These are phyloP conservation scores for Hypoxylon sp. DNA, from an alignment of 2,329 filamentous ascomycete genomes.

Conservation along the genomic window DNA sequence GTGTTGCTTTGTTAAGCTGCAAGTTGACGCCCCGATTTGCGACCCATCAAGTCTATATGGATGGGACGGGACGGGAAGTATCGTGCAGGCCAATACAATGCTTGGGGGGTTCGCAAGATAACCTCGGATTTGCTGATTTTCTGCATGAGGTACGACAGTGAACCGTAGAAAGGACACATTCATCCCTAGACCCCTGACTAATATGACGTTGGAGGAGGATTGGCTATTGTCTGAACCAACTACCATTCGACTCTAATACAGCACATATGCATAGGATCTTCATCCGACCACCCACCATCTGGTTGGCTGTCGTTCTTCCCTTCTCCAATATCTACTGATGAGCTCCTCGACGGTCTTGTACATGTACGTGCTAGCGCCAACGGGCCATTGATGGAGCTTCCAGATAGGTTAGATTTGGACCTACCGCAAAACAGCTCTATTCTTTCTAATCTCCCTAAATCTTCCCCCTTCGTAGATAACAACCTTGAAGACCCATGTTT, in stretches of 20 bases:
- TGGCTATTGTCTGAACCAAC: constrained; percentile 13
- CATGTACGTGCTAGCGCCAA: constrained; percentile 13
- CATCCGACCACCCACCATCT: constrained; percentile 14
- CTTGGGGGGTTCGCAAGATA: constrained; percentile 6
- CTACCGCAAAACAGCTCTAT: background rate
- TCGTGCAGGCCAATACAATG: constrained; percentile 11
- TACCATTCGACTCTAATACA: constrained; percentile 18
- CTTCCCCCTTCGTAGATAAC: background rate
- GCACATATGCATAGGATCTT: constrained; percentile 27
- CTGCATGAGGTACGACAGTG: constrained; percentile 22
- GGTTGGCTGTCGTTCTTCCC: constrained; percentile 18
- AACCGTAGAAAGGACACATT: constrained; percentile 18
- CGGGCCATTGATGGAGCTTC: background rate
- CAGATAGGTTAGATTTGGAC: constrained; percentile 8
- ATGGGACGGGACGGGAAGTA: constrained; percentile 4
- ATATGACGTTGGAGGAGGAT: constrained; percentile 41
- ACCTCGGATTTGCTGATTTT: constrained; percentile 16
- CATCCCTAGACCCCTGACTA: constrained; percentile 27
- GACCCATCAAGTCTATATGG: background rate
- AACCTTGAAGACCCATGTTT: background rate
- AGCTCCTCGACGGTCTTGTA: constrained; percentile 9
- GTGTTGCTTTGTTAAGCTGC: constrained; percentile 1
- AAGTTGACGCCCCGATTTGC: constrained; percentile 6
- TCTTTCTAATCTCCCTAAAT: background rate
- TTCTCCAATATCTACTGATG: constrained; percentile 13